Conservation (phyloP, 2,329 filamentous ascomycete species). For the Cladosporium oxysporum region DNA sequence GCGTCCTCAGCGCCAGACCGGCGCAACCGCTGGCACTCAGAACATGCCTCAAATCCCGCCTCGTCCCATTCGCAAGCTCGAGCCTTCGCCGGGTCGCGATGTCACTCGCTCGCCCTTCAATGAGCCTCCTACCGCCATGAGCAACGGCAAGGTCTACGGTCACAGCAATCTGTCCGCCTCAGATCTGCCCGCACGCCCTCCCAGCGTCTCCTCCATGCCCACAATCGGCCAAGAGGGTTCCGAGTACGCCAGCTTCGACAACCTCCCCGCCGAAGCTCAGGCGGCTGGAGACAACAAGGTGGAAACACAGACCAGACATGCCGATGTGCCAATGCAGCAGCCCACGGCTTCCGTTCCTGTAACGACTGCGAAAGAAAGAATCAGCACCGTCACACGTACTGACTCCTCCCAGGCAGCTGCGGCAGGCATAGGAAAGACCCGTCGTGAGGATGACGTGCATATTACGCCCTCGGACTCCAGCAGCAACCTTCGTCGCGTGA, state of each 20-base stretch:
- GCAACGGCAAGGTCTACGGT: constrained; percentile 35
- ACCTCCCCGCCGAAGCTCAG: constrained; percentile 40
- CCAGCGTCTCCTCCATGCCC: constrained; percentile 74
- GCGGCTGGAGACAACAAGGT: constrained; percentile 34
- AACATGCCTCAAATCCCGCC: constrained; percentile 75
- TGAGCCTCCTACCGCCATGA: constrained; percentile 57
- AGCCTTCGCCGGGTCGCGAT: constrained; percentile 74
- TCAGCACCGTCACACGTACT: constrained; percentile 82
- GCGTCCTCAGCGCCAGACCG: constrained; percentile 58
- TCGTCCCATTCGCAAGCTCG: constrained; percentile 74
- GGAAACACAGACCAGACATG: constrained; percentile 58
- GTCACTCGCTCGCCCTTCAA: constrained; percentile 84
- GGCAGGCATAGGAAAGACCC: constrained; percentile 73
- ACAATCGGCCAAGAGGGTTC: constrained; percentile 85
- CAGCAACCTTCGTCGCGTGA: constrained; percentile 30
- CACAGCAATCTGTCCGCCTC: constrained; percentile 38
- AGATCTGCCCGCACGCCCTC: constrained; percentile 60
- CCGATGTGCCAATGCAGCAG: constrained; percentile 83
- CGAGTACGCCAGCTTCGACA: constrained; percentile 72
- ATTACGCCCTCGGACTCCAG: constrained; percentile 28
- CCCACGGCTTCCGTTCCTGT: constrained; percentile 83
- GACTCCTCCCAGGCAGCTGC: constrained; percentile 84
- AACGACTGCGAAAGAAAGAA: constrained; percentile 78
- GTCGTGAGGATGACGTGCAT: constrained; percentile 53
- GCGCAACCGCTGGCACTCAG: constrained; percentile 45